Evolutionary conservation across 83 land plant species (phyloP).

Genomic region (Picea mariana): DNA sequence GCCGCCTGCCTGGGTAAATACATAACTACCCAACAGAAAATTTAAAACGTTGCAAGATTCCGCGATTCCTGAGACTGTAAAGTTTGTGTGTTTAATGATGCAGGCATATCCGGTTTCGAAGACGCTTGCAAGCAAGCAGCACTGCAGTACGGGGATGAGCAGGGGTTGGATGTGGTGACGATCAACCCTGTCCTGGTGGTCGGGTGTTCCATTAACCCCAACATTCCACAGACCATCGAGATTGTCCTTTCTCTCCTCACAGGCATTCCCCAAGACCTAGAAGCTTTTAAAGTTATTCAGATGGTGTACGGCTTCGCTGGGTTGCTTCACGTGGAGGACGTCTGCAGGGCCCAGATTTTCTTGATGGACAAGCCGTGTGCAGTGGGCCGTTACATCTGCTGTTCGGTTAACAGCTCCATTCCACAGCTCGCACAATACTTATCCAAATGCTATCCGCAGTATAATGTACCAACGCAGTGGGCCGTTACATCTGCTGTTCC

Average conservation of each 20-base stretch:
- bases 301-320: slow-evolving; percentile 33
- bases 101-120: slow-evolving; percentile 47
- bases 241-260: too few relatives aligned
- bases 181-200: slow-evolving; percentile 29
- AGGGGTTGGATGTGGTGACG: slow-evolving; percentile 33
- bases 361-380: slow-evolving; percentile 37
- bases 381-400: slow-evolving; percentile 50
- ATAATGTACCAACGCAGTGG: slow-evolving; percentile 44
- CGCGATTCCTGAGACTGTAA: too few relatives aligned
- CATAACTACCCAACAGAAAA: too few relatives aligned
- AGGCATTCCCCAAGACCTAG: too few relatives aligned
- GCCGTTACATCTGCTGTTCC: slow-evolving; percentile 51
- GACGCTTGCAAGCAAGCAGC: slow-evolving; percentile 42
- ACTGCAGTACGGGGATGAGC: slow-evolving; percentile 35
- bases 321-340: slow-evolving; percentile 41
- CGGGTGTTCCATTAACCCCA: slow-evolving; percentile 39
- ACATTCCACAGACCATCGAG: too few relatives aligned
- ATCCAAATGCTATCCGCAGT: slow-evolving; percentile 39
- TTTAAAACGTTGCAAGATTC: too few relatives aligned
- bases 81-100: too few relatives aligned
- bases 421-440: slow-evolving; percentile 46
- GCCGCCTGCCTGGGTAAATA: slow-evolving; percentile 51
- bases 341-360: slow-evolving; percentile 45
- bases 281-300: slow-evolving; percentile 37
- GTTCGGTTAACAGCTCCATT: slow-evolving; percentile 26